Conservation (phyloP, 768 basidiomycete genomes). For the Leccinum boreale region DNA sequence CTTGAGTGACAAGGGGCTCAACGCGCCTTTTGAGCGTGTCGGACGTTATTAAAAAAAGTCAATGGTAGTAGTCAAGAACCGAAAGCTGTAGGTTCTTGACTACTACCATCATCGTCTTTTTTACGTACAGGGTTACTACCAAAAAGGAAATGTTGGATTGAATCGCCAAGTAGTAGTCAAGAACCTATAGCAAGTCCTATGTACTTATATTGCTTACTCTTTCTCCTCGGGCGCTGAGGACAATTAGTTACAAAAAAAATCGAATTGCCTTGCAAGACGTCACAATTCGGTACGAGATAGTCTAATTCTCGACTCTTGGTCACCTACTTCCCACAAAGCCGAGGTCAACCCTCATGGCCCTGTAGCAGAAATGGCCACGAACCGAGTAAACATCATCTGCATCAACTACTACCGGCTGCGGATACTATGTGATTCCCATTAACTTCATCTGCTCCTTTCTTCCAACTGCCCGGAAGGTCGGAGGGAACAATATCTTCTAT, state of each 20-base stretch:
- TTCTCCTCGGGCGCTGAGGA: too few species aligned
- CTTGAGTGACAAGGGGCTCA: neutral
- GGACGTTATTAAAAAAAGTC: neutral
- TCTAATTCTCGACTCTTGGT: conserved; percentile 1
- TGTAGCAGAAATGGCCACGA: conserved; percentile 11
- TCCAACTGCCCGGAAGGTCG: conserved; percentile 9
- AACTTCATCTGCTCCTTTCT: conserved; percentile 4
- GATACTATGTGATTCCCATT: conserved; percentile 9
- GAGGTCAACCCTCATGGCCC: neutral
- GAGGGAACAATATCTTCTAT: conserved; percentile 33
- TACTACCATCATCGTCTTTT: neutral
- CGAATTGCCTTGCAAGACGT: neutral
- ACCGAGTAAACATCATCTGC: neutral
- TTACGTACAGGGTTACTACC: neutral
- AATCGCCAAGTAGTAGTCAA: neutral
- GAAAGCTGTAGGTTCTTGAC: neutral
- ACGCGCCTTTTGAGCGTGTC: neutral
- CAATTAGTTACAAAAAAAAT: too few species aligned
- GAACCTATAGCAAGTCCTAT: neutral
- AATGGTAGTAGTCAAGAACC: neutral
- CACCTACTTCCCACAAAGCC: conserved; percentile 12
- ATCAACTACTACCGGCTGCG: neutral
- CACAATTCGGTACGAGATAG: neutral
- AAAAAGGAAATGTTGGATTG: neutral
- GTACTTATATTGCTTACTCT: neutral